Percentiles rank a stretch among this genome's conserved stretches.
Evolutionary conservation across 1,139 yeast genomes (phyloP).

Genomic region (Geotrichum fermentans): DNA sequence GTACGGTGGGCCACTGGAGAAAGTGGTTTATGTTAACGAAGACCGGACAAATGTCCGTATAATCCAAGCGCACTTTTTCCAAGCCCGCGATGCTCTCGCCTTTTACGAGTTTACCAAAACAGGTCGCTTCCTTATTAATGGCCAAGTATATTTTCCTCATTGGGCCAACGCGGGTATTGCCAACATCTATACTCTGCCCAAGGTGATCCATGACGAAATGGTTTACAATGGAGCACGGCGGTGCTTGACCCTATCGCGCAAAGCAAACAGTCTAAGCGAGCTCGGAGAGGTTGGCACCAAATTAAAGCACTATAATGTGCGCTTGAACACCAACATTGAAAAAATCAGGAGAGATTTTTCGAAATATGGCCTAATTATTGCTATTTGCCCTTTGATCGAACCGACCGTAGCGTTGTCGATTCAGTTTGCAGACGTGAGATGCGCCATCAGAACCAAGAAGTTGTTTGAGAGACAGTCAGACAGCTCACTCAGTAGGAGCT

Average conservation of each 20-base stretch:
- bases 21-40: conserved; percentile 36
- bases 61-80: conserved; percentile 53
- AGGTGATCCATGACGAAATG: conserved; percentile 36
- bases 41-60: conserved; percentile 18
- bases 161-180: conserved; percentile 31
- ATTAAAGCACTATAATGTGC: conserved; percentile 29
- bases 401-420: conserved; percentile 58
- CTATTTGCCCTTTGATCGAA: conserved; percentile 63
- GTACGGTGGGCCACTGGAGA: conserved; percentile 72
- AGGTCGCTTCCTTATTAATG: conserved; percentile 61
- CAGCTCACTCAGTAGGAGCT: conserved; percentile 42
- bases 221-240: conserved; percentile 38
- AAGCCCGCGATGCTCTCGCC: conserved; percentile 49
- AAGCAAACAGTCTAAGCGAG: conserved; percentile 15
- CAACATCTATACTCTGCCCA: conserved; percentile 30
- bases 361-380: conserved; percentile 57
- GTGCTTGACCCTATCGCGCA: conserved; percentile 38
- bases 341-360: conserved; percentile 50
- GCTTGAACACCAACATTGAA: conserved; percentile 38
- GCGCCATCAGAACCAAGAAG: conserved; percentile 61
- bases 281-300: conserved; percentile 14
- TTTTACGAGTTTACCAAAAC: conserved; percentile 54
- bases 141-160: conserved; percentile 44
- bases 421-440: conserved; percentile 55
- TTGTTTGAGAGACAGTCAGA: conserved; percentile 38